Conservation (phyloP, 2,329 filamentous ascomycete genomes). For the Pseudogymnoascus sp. region DNA sequence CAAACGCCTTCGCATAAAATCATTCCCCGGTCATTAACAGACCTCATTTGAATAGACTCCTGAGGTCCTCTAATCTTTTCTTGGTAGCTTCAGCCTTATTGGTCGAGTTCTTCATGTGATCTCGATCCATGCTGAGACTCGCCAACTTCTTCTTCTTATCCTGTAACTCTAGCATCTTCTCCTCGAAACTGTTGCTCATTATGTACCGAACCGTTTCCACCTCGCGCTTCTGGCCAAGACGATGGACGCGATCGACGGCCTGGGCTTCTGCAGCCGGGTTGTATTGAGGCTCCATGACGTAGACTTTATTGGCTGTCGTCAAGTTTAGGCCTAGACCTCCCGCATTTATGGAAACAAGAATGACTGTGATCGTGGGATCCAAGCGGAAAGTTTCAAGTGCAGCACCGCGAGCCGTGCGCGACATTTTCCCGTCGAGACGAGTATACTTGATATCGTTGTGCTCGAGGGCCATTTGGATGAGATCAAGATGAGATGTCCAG, state of each 20-base stretch:
- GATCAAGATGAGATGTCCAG: conserved; percentile 92
- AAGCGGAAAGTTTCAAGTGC: conserved; percentile 74
- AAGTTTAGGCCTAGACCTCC: conserved; percentile 89
- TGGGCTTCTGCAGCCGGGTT: conserved; percentile 94
- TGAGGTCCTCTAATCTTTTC: conserved; percentile 47
- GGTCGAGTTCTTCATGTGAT: conserved; percentile 16
- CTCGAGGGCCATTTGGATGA: conserved; percentile 76
- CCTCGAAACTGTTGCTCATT: conserved; percentile 85
- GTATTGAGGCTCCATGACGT: conserved; percentile 97
- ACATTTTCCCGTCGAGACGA: conserved; percentile 89
- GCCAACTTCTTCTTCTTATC: conserved; percentile 89
- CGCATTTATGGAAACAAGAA: conserved; percentile 86
- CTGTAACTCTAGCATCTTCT: conserved; percentile 84
- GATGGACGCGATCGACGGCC: conserved; percentile 86
- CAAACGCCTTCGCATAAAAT: conserved; percentile 1
- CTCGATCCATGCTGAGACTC: conserved; percentile 70
- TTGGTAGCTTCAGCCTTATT: conserved; percentile 28
- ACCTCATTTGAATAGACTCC: conserved; percentile 43
- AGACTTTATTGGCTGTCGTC: conserved; percentile 76
- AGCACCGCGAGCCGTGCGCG: conserved; percentile 60
- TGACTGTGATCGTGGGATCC: conserved; percentile 63
- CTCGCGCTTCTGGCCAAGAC: conserved; percentile 79
- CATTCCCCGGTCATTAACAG: background rate
- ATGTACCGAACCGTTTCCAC: conserved; percentile 85
- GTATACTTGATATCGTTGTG: conserved; percentile 58